Conservation (phyloP, 805 yeast species). For the Schizosaccharomyces pombe region ASM294v3 CU329670.1:3698001-3698500, state of each 20-base stretch:
- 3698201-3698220: background rate
- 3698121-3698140: background rate
- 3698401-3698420: background rate
- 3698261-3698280: background rate
- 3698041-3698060: background rate
- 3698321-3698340: background rate
- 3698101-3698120: background rate
- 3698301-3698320: background rate
- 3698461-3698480: background rate
- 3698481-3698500: background rate
- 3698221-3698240: background rate
- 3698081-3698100: background rate
- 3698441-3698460: background rate
- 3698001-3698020: background rate
- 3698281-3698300: background rate
- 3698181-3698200: background rate
- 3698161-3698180: background rate
- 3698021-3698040: background rate
- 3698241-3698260: background rate
- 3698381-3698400: background rate
- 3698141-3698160: background rate
- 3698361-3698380: background rate
- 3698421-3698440: background rate
- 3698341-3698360: background rate
- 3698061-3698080: background rate